Conservation (phyloP, 2,329 filamentous ascomycete species). For the Curvularia sp. region DNA sequence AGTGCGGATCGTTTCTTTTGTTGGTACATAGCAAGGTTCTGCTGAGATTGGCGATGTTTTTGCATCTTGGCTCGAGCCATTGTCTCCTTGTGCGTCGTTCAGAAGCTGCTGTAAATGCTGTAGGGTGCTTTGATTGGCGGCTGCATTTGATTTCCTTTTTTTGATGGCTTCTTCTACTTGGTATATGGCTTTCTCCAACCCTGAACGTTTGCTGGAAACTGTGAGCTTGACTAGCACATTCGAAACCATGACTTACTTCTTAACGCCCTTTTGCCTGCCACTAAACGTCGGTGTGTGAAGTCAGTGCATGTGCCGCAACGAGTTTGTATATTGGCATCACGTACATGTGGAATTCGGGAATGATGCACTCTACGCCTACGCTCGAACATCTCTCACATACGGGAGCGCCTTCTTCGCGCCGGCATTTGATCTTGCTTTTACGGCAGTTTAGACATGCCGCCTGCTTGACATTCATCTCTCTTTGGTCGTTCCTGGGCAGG, state of each 20-base stretch:
- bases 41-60: constrained; percentile 9
- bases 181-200: constrained; percentile 75
- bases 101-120: constrained; percentile 60
- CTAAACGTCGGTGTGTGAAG: neutral
- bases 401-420: constrained; percentile 58
- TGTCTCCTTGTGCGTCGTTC: constrained; percentile 54
- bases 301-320: neutral
- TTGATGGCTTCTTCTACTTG: constrained; percentile 72
- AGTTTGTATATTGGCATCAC: neutral
- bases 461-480: constrained; percentile 43
- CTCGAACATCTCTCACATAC: constrained; percentile 69
- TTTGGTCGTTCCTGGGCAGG: neutral
- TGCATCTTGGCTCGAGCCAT: constrained; percentile 9
- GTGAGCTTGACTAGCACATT: constrained; percentile 13
- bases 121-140: constrained; percentile 33
- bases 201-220: constrained; percentile 69
- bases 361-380: constrained; percentile 67
- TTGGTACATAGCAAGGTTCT: constrained; percentile 11
- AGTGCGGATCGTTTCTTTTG: constrained; percentile 38
- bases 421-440: constrained; percentile 71
- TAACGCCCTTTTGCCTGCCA: constrained; percentile 76
- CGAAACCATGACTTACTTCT: constrained; percentile 64
- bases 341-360: constrained; percentile 69
- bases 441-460: constrained; percentile 71
- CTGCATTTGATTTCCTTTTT: constrained; percentile 40